Conservation (phyloP, 2,329 filamentous ascomycete genomes). For the Nannizziopsis barbatae region DNA sequence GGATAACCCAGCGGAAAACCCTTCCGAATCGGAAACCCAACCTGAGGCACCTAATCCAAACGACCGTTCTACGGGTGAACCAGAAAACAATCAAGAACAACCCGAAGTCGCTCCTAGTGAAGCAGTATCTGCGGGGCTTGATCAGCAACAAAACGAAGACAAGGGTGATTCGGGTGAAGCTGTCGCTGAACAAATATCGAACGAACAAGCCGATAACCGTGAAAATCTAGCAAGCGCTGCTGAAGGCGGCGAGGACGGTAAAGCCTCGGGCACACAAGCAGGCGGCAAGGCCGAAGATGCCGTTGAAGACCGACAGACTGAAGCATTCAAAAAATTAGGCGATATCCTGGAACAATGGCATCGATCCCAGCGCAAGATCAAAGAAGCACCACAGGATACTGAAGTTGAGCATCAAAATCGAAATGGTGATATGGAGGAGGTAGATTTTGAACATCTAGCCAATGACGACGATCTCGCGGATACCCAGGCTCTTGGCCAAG, state of each 20-base stretch:
- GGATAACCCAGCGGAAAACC: slow-evolving; percentile 29
- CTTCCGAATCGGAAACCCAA: slow-evolving; percentile 19
- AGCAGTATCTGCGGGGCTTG: slow-evolving; percentile 30
- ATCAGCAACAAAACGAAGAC: slow-evolving; percentile 34
- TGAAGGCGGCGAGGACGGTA: slow-evolving; percentile 32
- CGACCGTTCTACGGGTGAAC: slow-evolving; percentile 36
- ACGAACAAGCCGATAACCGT: slow-evolving; percentile 37
- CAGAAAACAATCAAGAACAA: slow-evolving; percentile 42
- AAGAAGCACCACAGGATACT: slow-evolving; percentile 46
- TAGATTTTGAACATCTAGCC: slow-evolving; percentile 88
- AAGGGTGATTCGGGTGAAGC: slow-evolving; percentile 38
- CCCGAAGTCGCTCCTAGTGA: slow-evolving; percentile 42
- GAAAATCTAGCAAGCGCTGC: slow-evolving; percentile 36
- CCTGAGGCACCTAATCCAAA: slow-evolving; percentile 21
- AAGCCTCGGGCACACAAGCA: slow-evolving; percentile 15
- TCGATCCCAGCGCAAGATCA: slow-evolving; percentile 72
- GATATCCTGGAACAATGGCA: slow-evolving; percentile 91
- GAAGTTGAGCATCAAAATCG: slow-evolving; percentile 44
- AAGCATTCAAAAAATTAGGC: slow-evolving; percentile 88
- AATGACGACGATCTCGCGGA: slow-evolving; percentile 74
- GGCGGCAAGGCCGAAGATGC: slow-evolving; percentile 29
- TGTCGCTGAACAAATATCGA: slow-evolving; percentile 34
- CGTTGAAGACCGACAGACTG: slow-evolving; percentile 37
- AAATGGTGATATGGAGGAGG: slow-evolving; percentile 60
- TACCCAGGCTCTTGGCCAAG: slow-evolving; percentile 80